These are phyloP conservation scores for Phanerochaete sordida DNA, from an alignment of 768 basidiomycete genomes.

Conservation along the genomic window DNA sequence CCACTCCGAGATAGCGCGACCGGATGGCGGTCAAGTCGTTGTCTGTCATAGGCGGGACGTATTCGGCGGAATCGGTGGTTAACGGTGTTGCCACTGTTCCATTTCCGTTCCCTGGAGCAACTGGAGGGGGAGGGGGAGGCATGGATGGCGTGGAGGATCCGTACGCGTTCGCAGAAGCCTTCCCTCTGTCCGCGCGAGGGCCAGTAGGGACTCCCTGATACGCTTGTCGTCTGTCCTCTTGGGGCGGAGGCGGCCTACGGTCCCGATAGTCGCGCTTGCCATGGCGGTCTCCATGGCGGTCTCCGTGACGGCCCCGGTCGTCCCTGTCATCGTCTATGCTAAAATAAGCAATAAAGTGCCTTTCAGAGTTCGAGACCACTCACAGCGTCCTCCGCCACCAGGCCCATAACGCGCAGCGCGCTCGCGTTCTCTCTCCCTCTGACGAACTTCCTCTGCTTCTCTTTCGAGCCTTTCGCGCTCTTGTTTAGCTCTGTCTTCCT, in stretches of 20 bases:
- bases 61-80: slow-evolving; percentile 37
- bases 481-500: slow-evolving; percentile 53
- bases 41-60: slow-evolving; percentile 70
- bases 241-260: slow-evolving; percentile 36
- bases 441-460: slow-evolving; percentile 66
- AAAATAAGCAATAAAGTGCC: neutral
- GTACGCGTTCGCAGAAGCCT: slow-evolving; percentile 31
- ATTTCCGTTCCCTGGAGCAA: slow-evolving; percentile 14
- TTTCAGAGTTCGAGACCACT: slow-evolving; percentile 11
- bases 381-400: slow-evolving; percentile 39
- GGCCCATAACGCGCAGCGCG: slow-evolving; percentile 38
- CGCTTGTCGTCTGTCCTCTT: slow-evolving; percentile 28
- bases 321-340: slow-evolving; percentile 39
- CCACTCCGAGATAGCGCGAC: slow-evolving; percentile 91
- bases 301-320: too few relatives aligned
- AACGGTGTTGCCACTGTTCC: slow-evolving; percentile 4
- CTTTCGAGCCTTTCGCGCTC: slow-evolving; percentile 74
- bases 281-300: slow-evolving; percentile 24
- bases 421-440: slow-evolving; percentile 43
- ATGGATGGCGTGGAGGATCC: slow-evolving; percentile 37
- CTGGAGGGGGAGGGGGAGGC: slow-evolving; percentile 43
- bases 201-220: slow-evolving; percentile 74
- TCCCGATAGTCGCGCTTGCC: slow-evolving; percentile 32
- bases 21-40: slow-evolving; percentile 80
- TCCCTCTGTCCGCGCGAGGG: slow-evolving; percentile 73